Evolutionary conservation across 139 green algal genomes (phyloP), one percentile per base, ranked within the genome.

Genomic region (Axilococcus clingmanii): DNA sequence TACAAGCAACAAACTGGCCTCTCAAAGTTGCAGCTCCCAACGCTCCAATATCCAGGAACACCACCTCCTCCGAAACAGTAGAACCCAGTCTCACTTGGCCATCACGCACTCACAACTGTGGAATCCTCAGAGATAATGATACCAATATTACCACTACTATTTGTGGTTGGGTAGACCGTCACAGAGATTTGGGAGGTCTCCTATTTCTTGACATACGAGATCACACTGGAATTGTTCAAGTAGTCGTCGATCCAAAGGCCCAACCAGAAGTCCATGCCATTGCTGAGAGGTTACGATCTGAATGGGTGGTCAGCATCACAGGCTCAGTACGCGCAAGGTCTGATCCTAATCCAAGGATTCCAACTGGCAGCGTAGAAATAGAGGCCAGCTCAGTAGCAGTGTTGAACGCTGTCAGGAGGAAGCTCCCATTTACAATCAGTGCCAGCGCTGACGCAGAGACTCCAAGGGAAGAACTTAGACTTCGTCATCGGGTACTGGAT

Each of bases 91-190:
- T 72, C 3, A 65, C 41, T 20, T 71, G 63, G 63, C 61, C 61
- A 5, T 31, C 25, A n/a, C 65, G 65, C 27, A 49, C 37, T 15
- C 51, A 65, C 24, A 38, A 32, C 29, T 63, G 48, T 33, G 88
- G 88, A 27, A 48, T 36, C 5, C 31, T 95, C 1, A 43, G 47
- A 2, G 71, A 72, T 34, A 52, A 49, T 1, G 48, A 83, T 15
- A 73, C 64, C 7, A 82, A 72, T 22, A 4, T 67, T 23, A 14
- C 31, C 4, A 48, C 97, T 2, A 81, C 65, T 0, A 49, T 99
- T 7, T 98, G 89, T 61, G 91, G 91, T 17, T 99, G 92, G 92
- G 86, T 98, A 33, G 86, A 96, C 67, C 59, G 78, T 17, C 82
- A 85, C 48, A 59, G 93, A n/a, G 83, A 95, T 66, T 71, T 94